Percentiles rank a stretch among this genome's conserved stretches.
phyloP scores from a whole-genome alignment of 768 basidiomycete species.

The Termitomyces sp. region DNA sequence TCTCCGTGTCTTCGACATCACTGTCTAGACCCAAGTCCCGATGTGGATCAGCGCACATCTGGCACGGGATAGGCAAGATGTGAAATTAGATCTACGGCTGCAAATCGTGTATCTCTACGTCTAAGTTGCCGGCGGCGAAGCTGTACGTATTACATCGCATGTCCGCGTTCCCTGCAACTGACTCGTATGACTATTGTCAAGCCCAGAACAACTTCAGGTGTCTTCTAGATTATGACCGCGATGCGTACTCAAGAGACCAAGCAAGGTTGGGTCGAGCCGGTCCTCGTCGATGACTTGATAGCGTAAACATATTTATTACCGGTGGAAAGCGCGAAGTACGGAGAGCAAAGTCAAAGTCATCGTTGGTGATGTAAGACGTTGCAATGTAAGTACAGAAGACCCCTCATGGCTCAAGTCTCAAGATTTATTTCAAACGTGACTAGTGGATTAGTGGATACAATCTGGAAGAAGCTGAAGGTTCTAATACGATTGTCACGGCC shows the following conservation, averaged over 20 bases:
- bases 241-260: neutral
- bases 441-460: neutral
- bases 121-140: neutral
- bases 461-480: neutral
- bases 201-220: neutral
- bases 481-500: neutral
- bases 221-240: neutral
- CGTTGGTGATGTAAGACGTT: neutral
- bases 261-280: neutral
- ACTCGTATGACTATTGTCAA: neutral
- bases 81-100: neutral
- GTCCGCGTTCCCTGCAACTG: neutral
- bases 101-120: neutral
- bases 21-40: neutral
- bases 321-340: neutral
- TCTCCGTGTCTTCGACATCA: neutral
- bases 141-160: neutral
- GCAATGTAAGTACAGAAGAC: neutral
- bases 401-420: neutral
- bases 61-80: neutral
- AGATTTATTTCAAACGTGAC: neutral
- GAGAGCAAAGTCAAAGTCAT: neutral
- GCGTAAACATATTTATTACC: neutral
- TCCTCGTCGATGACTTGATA: neutral
- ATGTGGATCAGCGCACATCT: neutral